Evolutionary conservation across 2,329 filamentous ascomycete species (phyloP).

Genomic region (Pseudocercospora cruenta): DNA sequence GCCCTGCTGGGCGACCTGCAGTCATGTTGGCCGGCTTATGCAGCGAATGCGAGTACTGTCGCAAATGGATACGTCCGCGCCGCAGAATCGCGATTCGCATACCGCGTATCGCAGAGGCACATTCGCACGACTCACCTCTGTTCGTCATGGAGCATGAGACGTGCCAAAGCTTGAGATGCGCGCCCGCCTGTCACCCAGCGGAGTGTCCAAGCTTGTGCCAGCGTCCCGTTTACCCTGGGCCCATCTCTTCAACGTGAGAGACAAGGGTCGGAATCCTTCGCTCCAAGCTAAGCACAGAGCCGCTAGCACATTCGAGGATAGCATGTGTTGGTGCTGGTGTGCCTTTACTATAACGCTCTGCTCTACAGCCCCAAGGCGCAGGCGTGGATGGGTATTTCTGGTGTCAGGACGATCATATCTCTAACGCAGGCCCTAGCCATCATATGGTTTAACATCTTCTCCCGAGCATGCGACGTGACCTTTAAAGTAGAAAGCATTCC

Average conservation of each 20-base stretch:
- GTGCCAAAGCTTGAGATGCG: slow-evolving; percentile 22
- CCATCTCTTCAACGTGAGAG: slow-evolving; percentile 21
- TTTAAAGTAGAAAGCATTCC: slow-evolving; percentile 24
- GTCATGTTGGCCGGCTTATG: not conserved
- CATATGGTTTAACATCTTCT: slow-evolving; percentile 19
- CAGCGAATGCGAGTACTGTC: not conserved
- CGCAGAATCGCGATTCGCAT: not conserved
- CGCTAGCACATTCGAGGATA: slow-evolving; percentile 30
- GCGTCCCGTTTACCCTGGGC: slow-evolving; percentile 22
- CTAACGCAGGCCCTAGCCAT: slow-evolving; percentile 29
- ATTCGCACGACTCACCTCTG: not conserved
- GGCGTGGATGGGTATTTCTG: slow-evolving; percentile 14
- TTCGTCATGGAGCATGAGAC: slow-evolving; percentile 20
- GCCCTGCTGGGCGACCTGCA: not conserved
- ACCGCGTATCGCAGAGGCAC: not conserved
- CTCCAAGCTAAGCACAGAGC: slow-evolving; percentile 26
- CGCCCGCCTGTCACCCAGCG: slow-evolving; percentile 16
- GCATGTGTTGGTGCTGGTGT: slow-evolving; percentile 33
- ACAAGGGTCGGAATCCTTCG: slow-evolving; percentile 30
- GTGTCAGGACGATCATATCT: slow-evolving; percentile 32
- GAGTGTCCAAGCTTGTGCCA: slow-evolving; percentile 21
- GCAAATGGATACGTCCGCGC: not conserved
- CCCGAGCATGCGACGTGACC: slow-evolving; percentile 23
- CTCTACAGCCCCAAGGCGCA: slow-evolving; percentile 31
- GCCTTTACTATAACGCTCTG: slow-evolving; percentile 29